Conservation (phyloP, 805 yeast species). For the Sugiyamaella floridensis region DNA sequence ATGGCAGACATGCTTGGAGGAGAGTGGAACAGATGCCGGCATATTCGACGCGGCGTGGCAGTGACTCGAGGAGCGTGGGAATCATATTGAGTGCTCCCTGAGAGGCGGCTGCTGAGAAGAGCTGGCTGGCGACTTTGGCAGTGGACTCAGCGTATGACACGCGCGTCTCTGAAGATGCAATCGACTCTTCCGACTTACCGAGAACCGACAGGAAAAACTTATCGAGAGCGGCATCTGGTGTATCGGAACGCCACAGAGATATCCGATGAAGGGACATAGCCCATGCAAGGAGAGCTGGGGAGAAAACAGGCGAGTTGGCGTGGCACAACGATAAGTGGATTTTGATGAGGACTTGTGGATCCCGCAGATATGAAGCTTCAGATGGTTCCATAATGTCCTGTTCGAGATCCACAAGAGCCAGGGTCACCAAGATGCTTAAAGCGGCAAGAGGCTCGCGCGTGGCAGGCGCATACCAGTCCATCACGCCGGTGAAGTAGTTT, state of each 20-base stretch:
- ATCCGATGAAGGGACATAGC: constrained; percentile 22
- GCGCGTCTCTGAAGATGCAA: neutral
- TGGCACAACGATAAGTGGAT: constrained; percentile 12
- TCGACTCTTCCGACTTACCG: neutral
- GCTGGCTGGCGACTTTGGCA: neutral
- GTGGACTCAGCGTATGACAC: neutral
- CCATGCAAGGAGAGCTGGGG: constrained; percentile 26
- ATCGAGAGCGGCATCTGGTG: constrained; percentile 2
- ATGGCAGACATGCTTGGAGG: constrained; percentile 40
- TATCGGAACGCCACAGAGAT: constrained; percentile 20
- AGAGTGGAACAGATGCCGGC: constrained; percentile 18
- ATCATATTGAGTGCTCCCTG: constrained; percentile 8
- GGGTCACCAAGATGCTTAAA: constrained; percentile 11
- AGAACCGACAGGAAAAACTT: neutral
- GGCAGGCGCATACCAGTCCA: constrained; percentile 1
- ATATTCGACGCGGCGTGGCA: constrained; percentile 9
- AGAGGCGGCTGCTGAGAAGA: constrained; percentile 1
- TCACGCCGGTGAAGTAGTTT: constrained; percentile 4
- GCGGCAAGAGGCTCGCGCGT: constrained; percentile 2
- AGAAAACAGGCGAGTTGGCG: neutral
- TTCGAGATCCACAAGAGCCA: constrained; percentile 24
- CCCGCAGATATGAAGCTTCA: constrained; percentile 12
- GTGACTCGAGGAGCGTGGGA: neutral
- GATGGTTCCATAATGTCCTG: constrained; percentile 19
- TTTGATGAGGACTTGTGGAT: constrained; percentile 17